Conservation (phyloP, 495 filamentous ascomycete species). For the Aspergillus panamensis region DNA sequence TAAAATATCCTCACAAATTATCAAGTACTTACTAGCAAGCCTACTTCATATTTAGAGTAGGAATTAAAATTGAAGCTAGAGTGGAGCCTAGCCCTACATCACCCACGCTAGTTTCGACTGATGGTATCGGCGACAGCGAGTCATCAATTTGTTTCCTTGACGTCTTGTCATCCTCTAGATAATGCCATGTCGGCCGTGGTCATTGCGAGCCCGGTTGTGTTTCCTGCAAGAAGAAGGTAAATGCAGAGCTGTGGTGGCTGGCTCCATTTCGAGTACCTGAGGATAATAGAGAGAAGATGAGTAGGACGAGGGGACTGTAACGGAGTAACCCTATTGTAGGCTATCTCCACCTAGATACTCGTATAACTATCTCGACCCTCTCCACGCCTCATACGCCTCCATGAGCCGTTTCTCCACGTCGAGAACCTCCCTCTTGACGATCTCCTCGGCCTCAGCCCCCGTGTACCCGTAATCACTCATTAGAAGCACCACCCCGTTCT, state of each 20-base stretch:
- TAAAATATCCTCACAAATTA: too few relatives aligned
- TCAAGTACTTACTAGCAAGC: too few relatives aligned
- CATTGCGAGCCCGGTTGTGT: slow-evolving; percentile 4
- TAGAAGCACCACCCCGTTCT: slow-evolving; percentile 5
- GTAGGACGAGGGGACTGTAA: too few relatives aligned
- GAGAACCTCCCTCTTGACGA: slow-evolving; percentile 7
- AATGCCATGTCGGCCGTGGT: slow-evolving; percentile 15
- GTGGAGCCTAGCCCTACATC: neutral
- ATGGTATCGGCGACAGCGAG: slow-evolving; percentile 5
- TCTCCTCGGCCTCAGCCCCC: neutral
- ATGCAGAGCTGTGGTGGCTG: neutral
- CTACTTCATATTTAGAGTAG: too few relatives aligned
- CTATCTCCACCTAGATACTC: neutral
- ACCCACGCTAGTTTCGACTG: neutral
- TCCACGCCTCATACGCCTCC: neutral
- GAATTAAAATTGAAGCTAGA: too few relatives aligned
- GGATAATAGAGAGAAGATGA: neutral
- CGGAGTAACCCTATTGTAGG: neutral
- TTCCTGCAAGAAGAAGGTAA: neutral
- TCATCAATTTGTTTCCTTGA: neutral
- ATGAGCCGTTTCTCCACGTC: neutral
- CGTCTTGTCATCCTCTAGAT: slow-evolving; percentile 11
- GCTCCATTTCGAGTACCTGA: neutral
- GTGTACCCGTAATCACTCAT: slow-evolving; percentile 12
- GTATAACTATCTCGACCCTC: too few relatives aligned